Evolutionary conservation across 1,284 basidiomycete genomes (phyloP), one percentile per base, ranked within the genome.

Genomic region (Naganishia sp.): DNA sequence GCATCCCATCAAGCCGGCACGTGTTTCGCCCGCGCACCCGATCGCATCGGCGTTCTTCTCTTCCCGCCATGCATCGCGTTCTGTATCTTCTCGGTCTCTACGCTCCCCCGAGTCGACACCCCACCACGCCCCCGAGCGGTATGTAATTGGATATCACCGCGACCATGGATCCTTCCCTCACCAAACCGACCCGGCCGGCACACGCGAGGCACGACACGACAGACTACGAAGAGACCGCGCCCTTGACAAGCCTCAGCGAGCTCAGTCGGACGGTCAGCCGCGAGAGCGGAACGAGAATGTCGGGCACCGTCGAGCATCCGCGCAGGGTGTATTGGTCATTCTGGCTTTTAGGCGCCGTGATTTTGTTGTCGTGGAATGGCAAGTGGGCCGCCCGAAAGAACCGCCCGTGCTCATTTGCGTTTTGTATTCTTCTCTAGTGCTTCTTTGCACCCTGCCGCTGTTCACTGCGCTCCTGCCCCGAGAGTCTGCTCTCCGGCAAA

Each of bases 241-340:
- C 59, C 2, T n/a, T 61, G 23, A 50, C 59, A 2, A 49, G 59
- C 16, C 48, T 50, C 11, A 61, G 59, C 48, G 59, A 61, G 50
- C 36, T 61, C 59, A 61, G 59, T 33, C 59, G 59, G 23, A 52
- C 59, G 11, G 50, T 61, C 36, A 61, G 59, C 49, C 48, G 59
- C 5, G 59, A 52, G 11, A 61, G 59, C 59, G 42, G 21, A n/a
- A 61, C 39, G 16, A 49, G 48, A 23, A 48, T 39, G 6, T 48
- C 78, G 94, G 92, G 92, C 82, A 80, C 70, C 10, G 36, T 7
- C 4, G 46, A 39, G 68, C 57, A 66, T 36, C 21, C 54, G 16
- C 63, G 25, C n/a, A 39, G 48, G 42, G 53, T 57, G 15, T 67
- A 63, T 31, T 68, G 69, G 69, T 55, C 71, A 61, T 80, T 80